These are phyloP conservation scores for Ophiostoma piceae DNA, from an alignment of 2,329 filamentous ascomycete genomes.

Conservation along the genomic window DNA sequence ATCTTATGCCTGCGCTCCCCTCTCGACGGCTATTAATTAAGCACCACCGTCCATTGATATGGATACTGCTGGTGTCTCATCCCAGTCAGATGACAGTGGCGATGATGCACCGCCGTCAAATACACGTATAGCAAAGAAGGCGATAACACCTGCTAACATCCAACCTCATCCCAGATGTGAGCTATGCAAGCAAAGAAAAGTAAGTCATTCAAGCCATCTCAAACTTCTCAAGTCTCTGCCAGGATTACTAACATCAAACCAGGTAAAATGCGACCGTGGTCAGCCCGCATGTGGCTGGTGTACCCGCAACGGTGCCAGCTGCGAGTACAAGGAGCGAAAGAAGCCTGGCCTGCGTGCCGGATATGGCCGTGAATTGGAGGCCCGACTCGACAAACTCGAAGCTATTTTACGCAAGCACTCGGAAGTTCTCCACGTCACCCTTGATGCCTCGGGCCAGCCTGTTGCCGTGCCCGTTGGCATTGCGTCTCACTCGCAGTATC, in stretches of 20 bases:
- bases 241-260: conserved; percentile 8
- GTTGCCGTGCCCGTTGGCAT: conserved; percentile 25
- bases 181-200: conserved; percentile 76
- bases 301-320: conserved; percentile 55
- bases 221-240: not conserved
- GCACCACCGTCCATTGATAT: not conserved
- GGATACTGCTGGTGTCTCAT: conserved; percentile 15
- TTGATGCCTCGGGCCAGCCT: conserved; percentile 38
- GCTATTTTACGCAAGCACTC: conserved; percentile 61
- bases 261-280: conserved; percentile 71
- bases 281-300: conserved; percentile 69
- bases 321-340: conserved; percentile 65
- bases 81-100: conserved; percentile 22
- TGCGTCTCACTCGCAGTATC: not conserved
- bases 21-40: not conserved
- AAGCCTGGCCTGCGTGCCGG: conserved; percentile 61
- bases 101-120: conserved; percentile 17
- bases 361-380: conserved; percentile 68
- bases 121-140: conserved; percentile 13
- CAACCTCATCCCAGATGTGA: conserved; percentile 53
- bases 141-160: conserved; percentile 14
- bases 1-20: not conserved
- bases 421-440: conserved; percentile 58
- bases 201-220: conserved; percentile 35
- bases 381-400: conserved; percentile 65